Evolutionary conservation across 2,329 filamentous ascomycete genomes (phyloP).

Genomic region (Alternaria incomplexa): DNA sequence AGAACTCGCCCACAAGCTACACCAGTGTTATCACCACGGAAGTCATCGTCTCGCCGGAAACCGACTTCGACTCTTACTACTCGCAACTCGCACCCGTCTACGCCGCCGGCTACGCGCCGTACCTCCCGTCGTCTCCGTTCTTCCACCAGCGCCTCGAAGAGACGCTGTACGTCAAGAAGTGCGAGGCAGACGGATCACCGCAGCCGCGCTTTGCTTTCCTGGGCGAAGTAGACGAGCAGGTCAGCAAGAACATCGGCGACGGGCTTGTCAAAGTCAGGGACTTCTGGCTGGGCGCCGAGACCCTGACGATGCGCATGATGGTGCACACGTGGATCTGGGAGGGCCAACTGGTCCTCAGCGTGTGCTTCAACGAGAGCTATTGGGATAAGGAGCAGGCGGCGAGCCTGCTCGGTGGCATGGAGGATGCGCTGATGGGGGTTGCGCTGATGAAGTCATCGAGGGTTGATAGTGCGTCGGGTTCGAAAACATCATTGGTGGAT

Average conservation of each 20-base stretch:
- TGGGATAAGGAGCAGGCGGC: slow-evolving; percentile 24
- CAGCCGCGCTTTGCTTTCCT: slow-evolving; percentile 28
- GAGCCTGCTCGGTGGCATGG: slow-evolving; percentile 18
- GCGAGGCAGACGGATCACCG: slow-evolving; percentile 14
- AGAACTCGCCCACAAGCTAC: slow-evolving; percentile 24
- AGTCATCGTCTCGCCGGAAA: slow-evolving; percentile 24
- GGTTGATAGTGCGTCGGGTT: neutral
- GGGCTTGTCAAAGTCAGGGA: slow-evolving; percentile 25
- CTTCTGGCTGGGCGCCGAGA: slow-evolving; percentile 33
- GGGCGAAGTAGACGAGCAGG: slow-evolving; percentile 26
- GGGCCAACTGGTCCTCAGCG: slow-evolving; percentile 23
- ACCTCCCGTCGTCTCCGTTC: slow-evolving; percentile 22
- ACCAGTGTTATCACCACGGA: slow-evolving; percentile 29
- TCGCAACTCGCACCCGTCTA: slow-evolving; percentile 26
- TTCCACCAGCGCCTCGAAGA: slow-evolving; percentile 28
- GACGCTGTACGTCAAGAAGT: slow-evolving; percentile 7
- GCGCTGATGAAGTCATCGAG: neutral
- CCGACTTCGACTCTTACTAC: slow-evolving; percentile 23
- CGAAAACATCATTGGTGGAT: neutral
- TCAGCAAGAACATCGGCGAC: slow-evolving; percentile 16
- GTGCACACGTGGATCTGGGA: slow-evolving; percentile 33
- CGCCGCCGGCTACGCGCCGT: slow-evolving; percentile 23
- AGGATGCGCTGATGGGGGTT: slow-evolving; percentile 21
- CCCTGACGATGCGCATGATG: slow-evolving; percentile 31
- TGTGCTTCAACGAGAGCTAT: slow-evolving; percentile 31